Evolutionary conservation across 2,329 filamentous ascomycete species (phyloP).

Genomic region (Zasmidium cellare): DNA sequence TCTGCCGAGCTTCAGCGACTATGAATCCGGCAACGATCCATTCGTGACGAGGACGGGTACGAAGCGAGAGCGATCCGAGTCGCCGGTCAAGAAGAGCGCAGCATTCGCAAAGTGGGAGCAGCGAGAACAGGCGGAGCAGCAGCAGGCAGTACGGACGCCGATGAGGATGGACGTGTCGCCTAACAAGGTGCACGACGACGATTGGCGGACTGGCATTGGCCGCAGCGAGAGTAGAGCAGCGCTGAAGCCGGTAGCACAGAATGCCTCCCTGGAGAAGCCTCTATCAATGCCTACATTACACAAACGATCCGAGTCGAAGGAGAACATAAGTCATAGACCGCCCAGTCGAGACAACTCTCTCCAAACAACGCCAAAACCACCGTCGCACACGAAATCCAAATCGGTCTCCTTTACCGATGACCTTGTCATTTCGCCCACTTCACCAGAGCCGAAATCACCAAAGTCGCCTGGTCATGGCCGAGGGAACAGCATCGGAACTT

Average conservation of each 20-base stretch:
- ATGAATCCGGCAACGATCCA: slow-evolving; percentile 30
- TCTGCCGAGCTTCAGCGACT: slow-evolving; percentile 25
- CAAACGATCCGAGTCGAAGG: slow-evolving; percentile 27
- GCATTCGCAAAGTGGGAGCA: slow-evolving; percentile 35
- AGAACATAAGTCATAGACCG: slow-evolving; percentile 26
- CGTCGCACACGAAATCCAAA: slow-evolving; percentile 26
- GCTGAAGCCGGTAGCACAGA: slow-evolving; percentile 31
- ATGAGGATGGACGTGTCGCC: slow-evolving; percentile 32
- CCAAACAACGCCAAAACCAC: slow-evolving; percentile 17
- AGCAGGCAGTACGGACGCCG: slow-evolving; percentile 14
- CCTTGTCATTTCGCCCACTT: slow-evolving; percentile 21
- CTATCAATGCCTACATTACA: slow-evolving; percentile 10
- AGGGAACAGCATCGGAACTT: slow-evolving; percentile 34
- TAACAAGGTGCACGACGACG: slow-evolving; percentile 33
- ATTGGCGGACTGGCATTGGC: slow-evolving; percentile 32
- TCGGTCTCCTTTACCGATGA: slow-evolving; percentile 24
- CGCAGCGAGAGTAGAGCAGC: slow-evolving; percentile 31
- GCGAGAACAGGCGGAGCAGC: slow-evolving; percentile 29
- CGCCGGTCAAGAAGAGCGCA: slow-evolving; percentile 38
- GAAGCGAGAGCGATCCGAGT: slow-evolving; percentile 36
- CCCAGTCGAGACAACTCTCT: slow-evolving; percentile 22
- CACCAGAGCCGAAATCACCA: slow-evolving; percentile 23
- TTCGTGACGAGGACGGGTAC: slow-evolving; percentile 30
- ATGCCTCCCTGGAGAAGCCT: slow-evolving; percentile 25
- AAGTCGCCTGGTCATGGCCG: slow-evolving; percentile 4